Conservation (phyloP, 345 rosid species). For the Euclidium syriacum region DNA sequence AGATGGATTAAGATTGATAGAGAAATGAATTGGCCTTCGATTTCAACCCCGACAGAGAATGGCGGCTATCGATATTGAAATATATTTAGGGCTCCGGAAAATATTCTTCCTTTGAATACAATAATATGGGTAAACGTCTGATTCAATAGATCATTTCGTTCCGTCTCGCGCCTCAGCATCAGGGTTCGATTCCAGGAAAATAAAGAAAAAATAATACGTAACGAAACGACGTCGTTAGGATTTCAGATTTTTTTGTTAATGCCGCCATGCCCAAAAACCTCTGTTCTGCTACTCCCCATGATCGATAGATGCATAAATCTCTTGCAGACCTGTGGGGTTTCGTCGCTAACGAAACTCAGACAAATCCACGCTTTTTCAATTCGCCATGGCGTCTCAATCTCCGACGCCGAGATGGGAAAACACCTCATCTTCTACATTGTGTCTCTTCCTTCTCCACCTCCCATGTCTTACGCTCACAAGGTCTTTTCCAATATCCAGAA, state of each 20-base stretch:
- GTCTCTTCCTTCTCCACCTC: constrained; percentile 44
- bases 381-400: constrained; percentile 48
- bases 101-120: background rate
- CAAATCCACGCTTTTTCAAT: constrained; percentile 71
- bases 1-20: background rate
- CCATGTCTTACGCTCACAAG: constrained; percentile 53
- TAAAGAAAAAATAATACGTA: too few relatives aligned
- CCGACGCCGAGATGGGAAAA: constrained; percentile 45
- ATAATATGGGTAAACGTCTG: too few relatives aligned
- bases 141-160: too few relatives aligned
- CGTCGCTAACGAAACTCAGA: constrained; percentile 47
- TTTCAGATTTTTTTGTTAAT: too few relatives aligned
- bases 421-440: constrained; percentile 55
- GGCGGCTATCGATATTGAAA: constrained; percentile 2
- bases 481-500: constrained; percentile 42
- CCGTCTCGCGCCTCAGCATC: too few relatives aligned
- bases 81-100: constrained; percentile 11
- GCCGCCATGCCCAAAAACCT: constrained; percentile 3
- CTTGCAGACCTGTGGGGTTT: constrained; percentile 34
- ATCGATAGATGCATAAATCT: constrained; percentile 50
- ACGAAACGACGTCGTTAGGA: too few relatives aligned
- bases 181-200: too few relatives aligned
- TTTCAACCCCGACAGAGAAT: background rate
- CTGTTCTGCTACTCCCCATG: constrained; percentile 17
- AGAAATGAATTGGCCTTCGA: background rate